Evolutionary conservation across 1,284 basidiomycete genomes (phyloP).

Genomic region (Puccinia horiana): DNA sequence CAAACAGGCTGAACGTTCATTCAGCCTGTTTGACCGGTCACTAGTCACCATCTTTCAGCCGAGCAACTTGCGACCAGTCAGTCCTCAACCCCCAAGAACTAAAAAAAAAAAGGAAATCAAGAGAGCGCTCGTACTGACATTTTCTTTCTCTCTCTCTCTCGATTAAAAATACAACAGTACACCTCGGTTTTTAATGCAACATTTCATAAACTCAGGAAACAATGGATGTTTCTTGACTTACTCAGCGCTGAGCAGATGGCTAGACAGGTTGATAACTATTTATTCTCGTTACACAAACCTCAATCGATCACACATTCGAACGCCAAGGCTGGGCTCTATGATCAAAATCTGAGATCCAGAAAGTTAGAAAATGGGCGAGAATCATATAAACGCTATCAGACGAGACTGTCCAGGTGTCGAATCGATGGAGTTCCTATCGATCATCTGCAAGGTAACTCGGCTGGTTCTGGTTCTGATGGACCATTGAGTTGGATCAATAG

Average conservation of each 20-base stretch:
- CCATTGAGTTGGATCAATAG: conserved; percentile 96
- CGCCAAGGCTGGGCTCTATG: conserved; percentile 61
- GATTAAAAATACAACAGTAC: too few relatives aligned
- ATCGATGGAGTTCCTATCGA: conserved; percentile 97
- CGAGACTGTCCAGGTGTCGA: conserved; percentile 77
- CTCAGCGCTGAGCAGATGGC: conserved; percentile 85
- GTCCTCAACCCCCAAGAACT: not conserved
- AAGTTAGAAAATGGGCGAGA: conserved; percentile 11
- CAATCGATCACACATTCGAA: conserved; percentile 76
- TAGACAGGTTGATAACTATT: conserved; percentile 94
- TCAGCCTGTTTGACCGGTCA: too few relatives aligned
- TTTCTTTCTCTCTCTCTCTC: not conserved
- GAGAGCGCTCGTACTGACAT: not conserved
- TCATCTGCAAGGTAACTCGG: conserved; percentile 74
- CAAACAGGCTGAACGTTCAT: too few relatives aligned
- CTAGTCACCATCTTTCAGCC: conserved; percentile 94
- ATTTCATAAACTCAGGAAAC: conserved; percentile 79
- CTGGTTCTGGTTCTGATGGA: conserved; percentile 72
- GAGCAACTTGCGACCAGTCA: conserved; percentile 76
- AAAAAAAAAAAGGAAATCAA: not conserved
- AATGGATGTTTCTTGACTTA: conserved; percentile 78
- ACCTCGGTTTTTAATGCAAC: conserved; percentile 96
- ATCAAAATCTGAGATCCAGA: not conserved
- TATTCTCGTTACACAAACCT: conserved; percentile 94
- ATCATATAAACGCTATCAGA: conserved; percentile 21